Conservation (phyloP, 495 filamentous ascomycete genomes). For the Penicillium longicatenatum region DNA sequence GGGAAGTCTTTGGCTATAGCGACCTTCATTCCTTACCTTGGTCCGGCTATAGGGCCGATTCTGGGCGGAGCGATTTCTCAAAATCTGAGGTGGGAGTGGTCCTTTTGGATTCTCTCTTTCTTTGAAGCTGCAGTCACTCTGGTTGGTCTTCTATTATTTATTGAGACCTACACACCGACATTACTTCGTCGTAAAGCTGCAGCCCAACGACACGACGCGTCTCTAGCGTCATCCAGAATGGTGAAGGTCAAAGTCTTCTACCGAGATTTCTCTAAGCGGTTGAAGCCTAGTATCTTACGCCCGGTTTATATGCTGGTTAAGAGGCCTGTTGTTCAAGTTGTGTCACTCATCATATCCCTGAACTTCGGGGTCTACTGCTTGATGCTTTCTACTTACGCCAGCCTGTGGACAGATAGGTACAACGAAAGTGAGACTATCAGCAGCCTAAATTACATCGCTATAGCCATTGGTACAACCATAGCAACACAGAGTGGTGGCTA, state of each 20-base stretch:
- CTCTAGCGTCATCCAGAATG: neutral
- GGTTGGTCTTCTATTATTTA: neutral
- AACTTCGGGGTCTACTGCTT: constrained; percentile 2
- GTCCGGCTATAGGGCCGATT: neutral
- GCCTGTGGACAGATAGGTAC: constrained; percentile 1
- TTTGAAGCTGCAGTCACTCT: neutral
- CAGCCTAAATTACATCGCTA: constrained; percentile 1
- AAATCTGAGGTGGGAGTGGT: neutral
- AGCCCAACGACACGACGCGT: neutral
- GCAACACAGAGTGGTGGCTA: neutral
- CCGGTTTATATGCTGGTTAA: neutral
- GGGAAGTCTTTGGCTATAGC: neutral
- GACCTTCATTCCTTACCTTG: constrained; percentile 1
- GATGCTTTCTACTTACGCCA: constrained; percentile 1
- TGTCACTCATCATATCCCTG: neutral
- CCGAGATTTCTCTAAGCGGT: neutral
- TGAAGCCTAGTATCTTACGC: neutral
- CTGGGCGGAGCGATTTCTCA: neutral
- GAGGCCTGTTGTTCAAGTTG: neutral
- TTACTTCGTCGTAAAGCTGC: constrained; percentile 1
- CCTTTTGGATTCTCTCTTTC: constrained; percentile 1
- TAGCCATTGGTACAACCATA: neutral
- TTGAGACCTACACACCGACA: neutral
- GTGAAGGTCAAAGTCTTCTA: neutral
- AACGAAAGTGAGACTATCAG: neutral